phyloP scores from a whole-genome alignment of 23 red algal species.

The Rhodosorus marinus region DNA sequence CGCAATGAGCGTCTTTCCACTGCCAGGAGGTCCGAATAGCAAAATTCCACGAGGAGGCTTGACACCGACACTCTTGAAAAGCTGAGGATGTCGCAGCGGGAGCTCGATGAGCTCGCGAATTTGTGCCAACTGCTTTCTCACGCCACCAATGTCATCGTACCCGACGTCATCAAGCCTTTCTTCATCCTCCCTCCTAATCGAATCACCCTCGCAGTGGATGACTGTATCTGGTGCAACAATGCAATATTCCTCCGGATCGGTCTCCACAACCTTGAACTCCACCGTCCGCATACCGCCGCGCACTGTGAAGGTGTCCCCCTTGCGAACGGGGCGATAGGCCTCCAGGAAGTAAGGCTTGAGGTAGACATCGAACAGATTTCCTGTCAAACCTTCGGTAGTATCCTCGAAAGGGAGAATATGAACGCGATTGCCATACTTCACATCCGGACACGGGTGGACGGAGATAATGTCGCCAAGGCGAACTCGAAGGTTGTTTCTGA shows the following conservation, averaged over 20 bases:
- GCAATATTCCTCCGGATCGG: constrained; percentile 95
- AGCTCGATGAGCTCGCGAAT: constrained; percentile 99
- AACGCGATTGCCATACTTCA: constrained; percentile 95
- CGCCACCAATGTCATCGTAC: constrained; percentile 98
- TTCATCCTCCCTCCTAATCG: constrained; percentile 94
- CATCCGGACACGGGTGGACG: constrained; percentile 67
- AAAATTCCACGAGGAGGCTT: constrained; percentile 96
- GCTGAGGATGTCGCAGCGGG: constrained; percentile 90
- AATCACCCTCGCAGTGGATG: constrained; percentile 97
- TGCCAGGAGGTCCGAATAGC: constrained; percentile 94
- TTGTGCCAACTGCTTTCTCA: constrained; percentile 95
- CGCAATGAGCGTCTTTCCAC: constrained; percentile 95
- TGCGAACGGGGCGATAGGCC: constrained; percentile 92
- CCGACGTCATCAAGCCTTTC: constrained; percentile 95
- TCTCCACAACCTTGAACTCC: constrained; percentile 99
- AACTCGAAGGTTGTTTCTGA: constrained; percentile 91
- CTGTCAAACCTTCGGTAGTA: constrained; percentile 77
- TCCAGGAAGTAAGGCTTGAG: constrained; percentile 97
- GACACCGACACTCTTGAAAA: constrained; percentile 94
- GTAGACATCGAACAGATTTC: constrained; percentile 85
- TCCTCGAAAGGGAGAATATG: constrained; percentile 97
- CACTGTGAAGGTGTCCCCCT: constrained; percentile 93
- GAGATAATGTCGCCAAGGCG: constrained; percentile 87
- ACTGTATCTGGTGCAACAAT: constrained; percentile 97
- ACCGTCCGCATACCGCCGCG: constrained; percentile 86